phyloP scores from a whole-genome alignment of 2,329 filamentous ascomycete genomes.

The Diaporthe velutina region DNA sequence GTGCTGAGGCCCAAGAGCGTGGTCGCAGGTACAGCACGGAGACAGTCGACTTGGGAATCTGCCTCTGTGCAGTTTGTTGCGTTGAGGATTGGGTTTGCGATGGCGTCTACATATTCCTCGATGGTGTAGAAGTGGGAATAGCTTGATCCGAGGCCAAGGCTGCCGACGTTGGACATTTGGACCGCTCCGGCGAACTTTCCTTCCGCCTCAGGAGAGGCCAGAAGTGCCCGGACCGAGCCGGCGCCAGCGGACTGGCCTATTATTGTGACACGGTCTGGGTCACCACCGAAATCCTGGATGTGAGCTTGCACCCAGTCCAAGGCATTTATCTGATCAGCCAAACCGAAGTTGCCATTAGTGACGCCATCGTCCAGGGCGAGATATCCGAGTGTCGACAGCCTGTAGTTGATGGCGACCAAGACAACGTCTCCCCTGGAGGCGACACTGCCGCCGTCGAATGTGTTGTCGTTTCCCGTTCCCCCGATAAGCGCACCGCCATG shows the following conservation, averaged over 20 bases:
- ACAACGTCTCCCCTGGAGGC: constrained; percentile 71
- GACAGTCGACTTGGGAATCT: constrained; percentile 64
- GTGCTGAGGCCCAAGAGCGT: constrained; percentile 55
- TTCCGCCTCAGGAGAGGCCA: constrained; percentile 60
- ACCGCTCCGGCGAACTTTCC: constrained; percentile 64
- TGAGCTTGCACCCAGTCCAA: constrained; percentile 64
- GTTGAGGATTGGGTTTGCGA: constrained; percentile 63
- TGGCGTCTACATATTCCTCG: constrained; percentile 60
- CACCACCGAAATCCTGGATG: constrained; percentile 68
- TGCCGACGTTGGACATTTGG: constrained; percentile 55
- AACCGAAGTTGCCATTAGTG: constrained; percentile 62
- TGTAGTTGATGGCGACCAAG: constrained; percentile 71
- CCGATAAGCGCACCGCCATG: constrained; percentile 68
- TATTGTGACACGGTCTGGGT: constrained; percentile 67
- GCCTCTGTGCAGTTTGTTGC: constrained; percentile 65
- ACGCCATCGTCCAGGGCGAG: constrained; percentile 63
- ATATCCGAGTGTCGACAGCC: constrained; percentile 69
- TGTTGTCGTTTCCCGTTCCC: constrained; percentile 55
- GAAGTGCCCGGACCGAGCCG: constrained; percentile 62
- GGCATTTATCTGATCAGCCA: constrained; percentile 62
- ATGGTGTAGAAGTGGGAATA: constrained; percentile 72
- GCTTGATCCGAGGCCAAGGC: constrained; percentile 65
- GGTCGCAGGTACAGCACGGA: constrained; percentile 60
- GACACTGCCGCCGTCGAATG: constrained; percentile 66
- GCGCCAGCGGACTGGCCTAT: constrained; percentile 69